Percentiles rank a stretch among this genome's conserved stretches.
Evolutionary conservation across 495 filamentous ascomycete species (phyloP).

Genomic region (Lentithecium fluviatile): DNA sequence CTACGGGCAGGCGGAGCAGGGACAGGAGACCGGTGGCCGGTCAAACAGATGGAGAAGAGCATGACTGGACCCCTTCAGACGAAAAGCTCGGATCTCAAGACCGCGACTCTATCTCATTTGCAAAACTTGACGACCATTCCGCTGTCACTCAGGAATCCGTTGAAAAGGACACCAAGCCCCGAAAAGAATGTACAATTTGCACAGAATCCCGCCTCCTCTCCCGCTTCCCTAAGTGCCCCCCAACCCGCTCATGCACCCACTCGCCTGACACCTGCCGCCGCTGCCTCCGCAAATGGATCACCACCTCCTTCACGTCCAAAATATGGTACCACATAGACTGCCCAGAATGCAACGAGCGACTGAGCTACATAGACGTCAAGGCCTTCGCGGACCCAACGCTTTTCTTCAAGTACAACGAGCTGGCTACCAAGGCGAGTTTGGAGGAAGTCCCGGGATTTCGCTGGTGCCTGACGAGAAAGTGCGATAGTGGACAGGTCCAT

Average conservation of each 20-base stretch:
- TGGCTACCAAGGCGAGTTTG: constrained; percentile 21
- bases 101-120: too few relatives aligned
- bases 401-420: constrained; percentile 31
- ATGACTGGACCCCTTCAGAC: too few relatives aligned
- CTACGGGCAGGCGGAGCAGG: too few relatives aligned
- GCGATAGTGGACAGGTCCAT: constrained; percentile 34
- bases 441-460: constrained; percentile 32
- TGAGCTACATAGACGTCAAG: constrained; percentile 26
- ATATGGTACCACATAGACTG: constrained; percentile 32
- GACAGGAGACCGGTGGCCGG: too few relatives aligned
- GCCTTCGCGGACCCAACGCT: constrained; percentile 11
- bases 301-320: constrained; percentile 19
- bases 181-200: constrained; percentile 32
- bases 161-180: neutral
- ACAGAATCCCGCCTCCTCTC: constrained; percentile 7
- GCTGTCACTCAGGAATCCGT: too few relatives aligned
- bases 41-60: too few relatives aligned
- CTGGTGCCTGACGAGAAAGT: constrained; percentile 29
- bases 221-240: constrained; percentile 18
- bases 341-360: constrained; percentile 27
- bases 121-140: too few relatives aligned
- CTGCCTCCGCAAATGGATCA: constrained; percentile 32
- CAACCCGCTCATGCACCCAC: constrained; percentile 29
- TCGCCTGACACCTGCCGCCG: constrained; percentile 19
- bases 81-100: too few relatives aligned